Conservation (phyloP, 176 grass and related monocot genomes). For the barley (Hordeum vulgare) region DNA sequence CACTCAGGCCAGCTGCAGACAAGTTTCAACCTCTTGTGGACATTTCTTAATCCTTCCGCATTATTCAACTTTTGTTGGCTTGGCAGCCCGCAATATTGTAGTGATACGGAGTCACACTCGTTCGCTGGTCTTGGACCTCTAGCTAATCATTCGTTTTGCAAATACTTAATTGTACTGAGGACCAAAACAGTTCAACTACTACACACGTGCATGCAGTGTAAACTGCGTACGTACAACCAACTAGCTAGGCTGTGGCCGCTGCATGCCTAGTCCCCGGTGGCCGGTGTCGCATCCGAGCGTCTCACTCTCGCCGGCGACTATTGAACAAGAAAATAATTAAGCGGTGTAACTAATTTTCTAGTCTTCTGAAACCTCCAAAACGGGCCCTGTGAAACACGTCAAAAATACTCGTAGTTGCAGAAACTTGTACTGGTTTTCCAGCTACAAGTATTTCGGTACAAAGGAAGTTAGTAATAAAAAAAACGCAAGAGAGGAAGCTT, state of each 20-base stretch:
- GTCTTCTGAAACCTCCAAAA: background rate
- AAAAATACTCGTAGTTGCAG: too few species aligned
- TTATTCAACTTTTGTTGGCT: background rate
- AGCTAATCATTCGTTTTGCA: background rate
- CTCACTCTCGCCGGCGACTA: background rate
- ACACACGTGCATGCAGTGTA: background rate
- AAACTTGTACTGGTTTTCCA: too few species aligned
- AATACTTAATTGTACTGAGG: background rate
- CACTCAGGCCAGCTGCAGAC: background rate
- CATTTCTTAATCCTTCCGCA: background rate
- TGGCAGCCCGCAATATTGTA: too few species aligned
- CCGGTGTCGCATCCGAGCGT: slow-evolving; percentile 15
- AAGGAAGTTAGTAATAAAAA: too few species aligned
- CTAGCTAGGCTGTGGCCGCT: background rate
- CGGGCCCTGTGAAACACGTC: background rate
- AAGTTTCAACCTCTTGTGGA: background rate
- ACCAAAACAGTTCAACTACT: background rate
- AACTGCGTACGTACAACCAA: background rate
- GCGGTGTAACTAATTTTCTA: too few species aligned
- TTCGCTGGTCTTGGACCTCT: background rate
- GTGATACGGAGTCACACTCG: background rate
- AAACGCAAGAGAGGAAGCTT: background rate
- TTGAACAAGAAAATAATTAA: background rate
- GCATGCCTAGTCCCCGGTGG: background rate
- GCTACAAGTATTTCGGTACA: too few species aligned